These are phyloP conservation scores for Mortierella claussenii DNA, from an alignment of 192 early-diverging fungal genomes.

Conservation along the genomic window DNA sequence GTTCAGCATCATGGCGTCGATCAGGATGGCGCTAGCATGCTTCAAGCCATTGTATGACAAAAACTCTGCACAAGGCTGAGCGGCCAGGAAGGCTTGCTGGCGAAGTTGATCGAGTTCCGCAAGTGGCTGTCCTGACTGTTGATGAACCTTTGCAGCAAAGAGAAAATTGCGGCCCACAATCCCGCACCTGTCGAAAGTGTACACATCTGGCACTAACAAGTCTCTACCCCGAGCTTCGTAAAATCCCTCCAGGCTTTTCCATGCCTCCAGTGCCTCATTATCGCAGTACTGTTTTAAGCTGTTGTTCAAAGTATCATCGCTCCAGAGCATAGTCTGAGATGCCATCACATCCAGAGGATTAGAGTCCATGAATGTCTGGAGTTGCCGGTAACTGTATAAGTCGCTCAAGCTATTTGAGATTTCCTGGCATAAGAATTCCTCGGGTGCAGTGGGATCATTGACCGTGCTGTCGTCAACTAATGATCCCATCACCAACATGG, in stretches of 20 bases:
- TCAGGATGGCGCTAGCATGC: conserved; percentile 6
- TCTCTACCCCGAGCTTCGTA: conserved; percentile 5
- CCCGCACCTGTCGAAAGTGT: conserved; percentile 11
- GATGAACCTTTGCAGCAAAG: conserved; percentile 34
- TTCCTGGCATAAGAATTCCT: conserved; percentile 30
- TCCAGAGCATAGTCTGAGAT: conserved; percentile 31
- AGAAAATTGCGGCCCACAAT: conserved; percentile 20
- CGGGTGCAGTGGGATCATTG: conserved; percentile 13
- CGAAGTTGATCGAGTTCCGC: conserved; percentile 17
- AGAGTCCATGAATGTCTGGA: conserved; percentile 39
- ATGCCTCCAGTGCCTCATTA: conserved; percentile 18
- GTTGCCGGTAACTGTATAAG: conserved; percentile 36
- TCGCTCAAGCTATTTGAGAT: conserved; percentile 30
- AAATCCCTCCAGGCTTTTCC: conserved; percentile 31
- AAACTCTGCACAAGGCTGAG: conserved; percentile 26
- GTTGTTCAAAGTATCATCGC: conserved; percentile 14
- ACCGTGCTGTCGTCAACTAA: not conserved
- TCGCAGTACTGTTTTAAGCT: conserved; percentile 24
- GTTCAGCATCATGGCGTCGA: conserved; percentile 48
- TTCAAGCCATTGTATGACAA: conserved; percentile 14
- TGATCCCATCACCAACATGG: conserved; percentile 10
- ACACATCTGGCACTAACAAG: not conserved
- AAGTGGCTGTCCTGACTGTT: not conserved
- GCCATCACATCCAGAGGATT: conserved; percentile 18
- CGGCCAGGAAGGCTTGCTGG: conserved; percentile 10